Conservation (phyloP, 345 rosid genomes). For the Luvunga scandens region DNA sequence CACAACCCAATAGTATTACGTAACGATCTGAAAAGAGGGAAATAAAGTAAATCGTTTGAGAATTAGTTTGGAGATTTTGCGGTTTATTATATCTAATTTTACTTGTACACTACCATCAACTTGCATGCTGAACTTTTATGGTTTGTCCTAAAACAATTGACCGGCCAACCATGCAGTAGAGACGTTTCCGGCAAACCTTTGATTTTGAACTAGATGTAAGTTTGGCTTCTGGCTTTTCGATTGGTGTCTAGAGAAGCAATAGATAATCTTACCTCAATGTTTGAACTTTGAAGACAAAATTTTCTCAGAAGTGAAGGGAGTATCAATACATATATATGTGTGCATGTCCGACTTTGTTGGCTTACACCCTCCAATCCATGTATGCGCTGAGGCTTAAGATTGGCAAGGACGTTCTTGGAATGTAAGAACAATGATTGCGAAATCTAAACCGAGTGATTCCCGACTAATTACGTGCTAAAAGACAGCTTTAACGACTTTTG, state of each 20-base stretch:
- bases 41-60: background rate
- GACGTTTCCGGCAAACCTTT: background rate
- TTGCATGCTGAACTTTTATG: background rate
- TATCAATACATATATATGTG: background rate
- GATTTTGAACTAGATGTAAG: background rate
- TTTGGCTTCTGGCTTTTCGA: background rate
- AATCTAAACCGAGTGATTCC: background rate
- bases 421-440: background rate
- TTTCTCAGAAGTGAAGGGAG: background rate
- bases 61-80: background rate
- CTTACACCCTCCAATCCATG: background rate
- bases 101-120: background rate
- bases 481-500: background rate
- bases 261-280: background rate
- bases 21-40: background rate
- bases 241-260: background rate
- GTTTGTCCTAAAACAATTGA: constrained; percentile 2
- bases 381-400: background rate
- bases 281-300: background rate
- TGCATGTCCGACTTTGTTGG: background rate
- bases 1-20: background rate
- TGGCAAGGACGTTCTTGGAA: background rate
- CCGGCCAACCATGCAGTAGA: background rate
- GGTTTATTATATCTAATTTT: background rate
- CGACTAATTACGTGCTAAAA: background rate